phyloP scores from a whole-genome alignment of 2,329 filamentous ascomycete genomes.

The Coleophoma crateriformis region DNA sequence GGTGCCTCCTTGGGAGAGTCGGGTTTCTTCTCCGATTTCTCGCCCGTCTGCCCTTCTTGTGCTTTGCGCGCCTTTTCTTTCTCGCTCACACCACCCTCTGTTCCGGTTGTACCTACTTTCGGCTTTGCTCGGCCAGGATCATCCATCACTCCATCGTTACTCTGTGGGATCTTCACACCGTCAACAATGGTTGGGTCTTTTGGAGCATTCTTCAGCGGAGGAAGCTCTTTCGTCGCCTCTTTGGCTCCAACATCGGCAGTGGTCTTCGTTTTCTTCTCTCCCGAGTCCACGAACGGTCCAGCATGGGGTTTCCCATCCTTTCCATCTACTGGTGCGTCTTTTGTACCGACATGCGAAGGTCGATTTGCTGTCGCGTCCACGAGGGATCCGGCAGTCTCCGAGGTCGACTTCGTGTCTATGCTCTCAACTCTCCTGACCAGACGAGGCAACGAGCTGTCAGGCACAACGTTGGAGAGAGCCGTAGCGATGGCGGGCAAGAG shows the following conservation, averaged over 20 bases:
- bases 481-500: constrained; percentile 50
- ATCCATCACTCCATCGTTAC: constrained; percentile 85
- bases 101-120: constrained; percentile 82
- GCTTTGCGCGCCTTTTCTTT: constrained; percentile 73
- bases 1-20: constrained; percentile 81
- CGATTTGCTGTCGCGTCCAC: constrained; percentile 25
- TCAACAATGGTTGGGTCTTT: constrained; percentile 48
- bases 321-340: constrained; percentile 86
- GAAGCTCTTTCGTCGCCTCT: constrained; percentile 28
- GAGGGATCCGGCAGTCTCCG: constrained; percentile 10
- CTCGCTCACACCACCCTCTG: constrained; percentile 82
- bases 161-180: constrained; percentile 55
- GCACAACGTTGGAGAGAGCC: constrained; percentile 27
- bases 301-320: constrained; percentile 90
- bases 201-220: constrained; percentile 37
- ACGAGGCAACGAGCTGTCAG: constrained; percentile 15
- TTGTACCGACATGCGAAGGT: constrained; percentile 44
- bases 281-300: constrained; percentile 68
- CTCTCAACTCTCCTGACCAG: constrained; percentile 15
- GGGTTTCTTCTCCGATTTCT: constrained; percentile 67
- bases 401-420: constrained; percentile 10
- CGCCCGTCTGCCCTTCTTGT: constrained; percentile 59
- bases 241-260: constrained; percentile 43
- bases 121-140: constrained; percentile 72
- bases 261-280: constrained; percentile 36